Base-by-base conservation (phyloP, 495 filamentous ascomycete species). In the Cercophora newfieldiana region DNA sequence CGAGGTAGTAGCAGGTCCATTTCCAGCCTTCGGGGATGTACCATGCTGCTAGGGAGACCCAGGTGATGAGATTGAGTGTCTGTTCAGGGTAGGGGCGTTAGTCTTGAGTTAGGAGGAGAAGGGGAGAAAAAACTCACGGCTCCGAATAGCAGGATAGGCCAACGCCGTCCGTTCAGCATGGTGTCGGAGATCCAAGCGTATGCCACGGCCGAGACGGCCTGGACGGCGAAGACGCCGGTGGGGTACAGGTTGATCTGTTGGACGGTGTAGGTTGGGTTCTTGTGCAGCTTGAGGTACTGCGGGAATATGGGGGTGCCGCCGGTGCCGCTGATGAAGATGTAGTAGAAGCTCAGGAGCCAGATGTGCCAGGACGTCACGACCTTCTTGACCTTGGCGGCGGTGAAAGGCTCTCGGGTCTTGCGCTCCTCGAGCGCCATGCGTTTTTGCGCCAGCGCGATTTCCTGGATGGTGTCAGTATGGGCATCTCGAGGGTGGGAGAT, bases 111-210 rank as follows among this genome's bases (percentile, higher is more conserved):
- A 1, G 3, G n/a, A 12, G 6, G 18, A 16, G 22, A 14, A n/a
- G 28, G 57, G 12, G 1, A 44, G 33, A 29, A 29, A 22, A 59
- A 24, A 59, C 53, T 21, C 31, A 44, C 72, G 4, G 68, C 30
- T 4, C 77, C 77, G 7, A 76, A 80, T 37, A 81, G 76, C 14
- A 80, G 65, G 61, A 80, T 78, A 3, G 77, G 85, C 85, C 85
- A 88, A 10, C 87, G 78, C 22, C 74, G 78, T 7, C 86, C 87
- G 26, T 76, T 74, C 24, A 86, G 80, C 4, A 87, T 53, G 0
- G 81, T 79, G 71, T 89, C 87, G 0, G 77, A 79, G 4, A 73
- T 66, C 79, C 78, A 78, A 14, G 78, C 73, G 59, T 80, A 76
- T 18, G 79, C 66, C 28, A 79, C 72, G 0, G 83, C 78, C 61